Conservation (phyloP, 768 basidiomycete genomes). For the Leccinum truebloodii region DNA sequence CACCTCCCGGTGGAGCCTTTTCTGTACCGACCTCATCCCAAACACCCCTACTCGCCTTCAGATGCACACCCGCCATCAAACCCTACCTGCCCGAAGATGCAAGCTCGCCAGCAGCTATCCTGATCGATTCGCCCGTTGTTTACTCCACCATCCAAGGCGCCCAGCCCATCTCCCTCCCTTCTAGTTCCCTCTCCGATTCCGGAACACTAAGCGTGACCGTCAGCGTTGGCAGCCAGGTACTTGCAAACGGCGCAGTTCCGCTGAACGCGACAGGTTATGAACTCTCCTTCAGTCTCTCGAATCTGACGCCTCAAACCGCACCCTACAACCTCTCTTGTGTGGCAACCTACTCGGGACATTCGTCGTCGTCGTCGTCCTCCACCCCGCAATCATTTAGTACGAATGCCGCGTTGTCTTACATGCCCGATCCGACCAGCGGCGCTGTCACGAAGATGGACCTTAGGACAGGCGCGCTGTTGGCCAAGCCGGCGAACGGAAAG, state of each 20-base stretch:
- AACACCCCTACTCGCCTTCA: slow-evolving; percentile 51
- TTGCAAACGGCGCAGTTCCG: slow-evolving; percentile 48
- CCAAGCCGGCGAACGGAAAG: slow-evolving; percentile 48
- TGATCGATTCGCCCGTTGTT: slow-evolving; percentile 54
- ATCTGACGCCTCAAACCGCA: slow-evolving; percentile 41
- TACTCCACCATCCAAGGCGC: slow-evolving; percentile 48
- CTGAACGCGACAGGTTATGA: slow-evolving; percentile 51
- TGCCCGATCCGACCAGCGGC: slow-evolving; percentile 48
- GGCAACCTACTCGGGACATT: slow-evolving; percentile 29
- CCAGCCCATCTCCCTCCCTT: slow-evolving; percentile 38
- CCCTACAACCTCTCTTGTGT: slow-evolving; percentile 34
- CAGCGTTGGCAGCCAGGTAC: slow-evolving; percentile 41
- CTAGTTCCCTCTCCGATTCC: slow-evolving; percentile 27
- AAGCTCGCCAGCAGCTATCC: slow-evolving; percentile 42
- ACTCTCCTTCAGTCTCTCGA: slow-evolving; percentile 48
- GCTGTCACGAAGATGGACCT: slow-evolving; percentile 61
- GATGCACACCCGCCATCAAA: slow-evolving; percentile 57
- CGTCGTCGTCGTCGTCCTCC: slow-evolving; percentile 34
- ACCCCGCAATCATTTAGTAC: slow-evolving; percentile 43
- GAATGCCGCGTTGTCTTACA: slow-evolving; percentile 44
- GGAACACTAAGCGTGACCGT: slow-evolving; percentile 44
- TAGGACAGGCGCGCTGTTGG: slow-evolving; percentile 55
- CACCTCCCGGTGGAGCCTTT: slow-evolving; percentile 52
- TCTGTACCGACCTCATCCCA: slow-evolving; percentile 38
- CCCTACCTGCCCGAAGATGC: slow-evolving; percentile 60